Base-by-base conservation (phyloP, 1,284 basidiomycete species). In the Leucoagaricus sp. region DNA sequence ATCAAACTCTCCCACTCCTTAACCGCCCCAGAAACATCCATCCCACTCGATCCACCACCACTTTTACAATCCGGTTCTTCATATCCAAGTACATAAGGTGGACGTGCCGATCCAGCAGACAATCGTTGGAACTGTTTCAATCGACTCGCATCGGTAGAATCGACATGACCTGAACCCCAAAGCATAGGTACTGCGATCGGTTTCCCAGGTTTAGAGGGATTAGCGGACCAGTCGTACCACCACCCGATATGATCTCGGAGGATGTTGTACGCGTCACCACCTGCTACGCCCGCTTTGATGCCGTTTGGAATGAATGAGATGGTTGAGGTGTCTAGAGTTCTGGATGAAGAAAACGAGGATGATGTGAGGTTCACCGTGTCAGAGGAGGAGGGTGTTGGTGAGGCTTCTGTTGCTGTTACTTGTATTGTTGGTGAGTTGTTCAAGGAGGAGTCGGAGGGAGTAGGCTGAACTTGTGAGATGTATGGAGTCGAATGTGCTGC, bases 221-320 rank as follows among this genome's bases (percentile, higher is more conserved):
- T 68, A 3, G 75, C 74, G 9, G 75, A 67, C 75, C 75, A 77
- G 58, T 77, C 76, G 53, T 77, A 77, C 73, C 74, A 77, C 75
- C 75, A 78, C 15, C 76, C 75, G 38, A 78, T 73, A 61, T 75
- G 71, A 60, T 70, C 63, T 51, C 71, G 65, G 40, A 77, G 58
- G 54, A 60, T 67, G 17, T 67, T 61, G 57, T 72, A 73, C 5
- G 73, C 71, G 55, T 78, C 72, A 0, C 75, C 76, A 15, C 74
- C 75, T 31, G 76, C 74, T 25, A 76, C 73, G 21, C 75, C 76
- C 3, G 75, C 75, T 61, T 77, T 78, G 60, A 67, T 74, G 46
- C 67, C 69, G 57, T 74, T 75, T 15, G 75, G 75, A 31, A 69
- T 72, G 44, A 72, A 64, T 1, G 62, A 51, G 17, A 47, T 49